Evolutionary conservation across 345 rosid species (phyloP), one percentile per base, ranked within the genome.

Genomic region (Populus deltoides): DNA sequence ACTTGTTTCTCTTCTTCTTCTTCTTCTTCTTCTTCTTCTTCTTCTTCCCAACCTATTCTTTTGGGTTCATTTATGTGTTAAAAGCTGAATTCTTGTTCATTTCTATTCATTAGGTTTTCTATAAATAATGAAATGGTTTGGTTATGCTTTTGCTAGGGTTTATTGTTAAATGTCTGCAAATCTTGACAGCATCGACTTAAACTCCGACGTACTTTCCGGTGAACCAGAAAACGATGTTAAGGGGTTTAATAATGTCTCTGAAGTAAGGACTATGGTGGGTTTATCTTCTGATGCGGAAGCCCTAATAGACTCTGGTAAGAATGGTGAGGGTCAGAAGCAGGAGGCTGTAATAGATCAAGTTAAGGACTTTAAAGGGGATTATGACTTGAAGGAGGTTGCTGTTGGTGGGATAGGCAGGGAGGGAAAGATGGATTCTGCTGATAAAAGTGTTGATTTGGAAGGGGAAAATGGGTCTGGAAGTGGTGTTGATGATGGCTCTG

Each of bases 141-240:
- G 63, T 22, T 61, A 17, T 63, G 41, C 22, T 59, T 25, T 55
- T 74, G 79, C 57, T 70, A 63, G 82, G 85, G 75, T 62, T 66
- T 43, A 65, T 59, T n/a, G 63, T 57, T 57, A 57, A 27, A 88
- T 90, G 90, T 80, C 87, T 81, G 51, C 62, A 9, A 79, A 85
- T 71, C 31, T 74, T 22, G 84, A 74, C 29, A 77, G 38, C 63
- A 86, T 86, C 73, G 85, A 87, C 73, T 80, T 89, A 25, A 86
- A 84, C 68, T 77, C 83, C n/a, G 88, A 83, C 35, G 87, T 82
- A 31, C 75, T 71, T 77, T 25, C 55, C 36, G 33, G 66, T 59
- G 86, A 81, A 43, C 73, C 53, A 66, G 86, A 70, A 71, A 81
- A 77, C 51, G 82, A 65, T 45, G 82, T 22, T 55, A 13, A 53